Evolutionary conservation across 169 alveolate species (phyloP), one percentile per base, ranked within the genome.

Genomic region (Sarcocystis neurona): DNA sequence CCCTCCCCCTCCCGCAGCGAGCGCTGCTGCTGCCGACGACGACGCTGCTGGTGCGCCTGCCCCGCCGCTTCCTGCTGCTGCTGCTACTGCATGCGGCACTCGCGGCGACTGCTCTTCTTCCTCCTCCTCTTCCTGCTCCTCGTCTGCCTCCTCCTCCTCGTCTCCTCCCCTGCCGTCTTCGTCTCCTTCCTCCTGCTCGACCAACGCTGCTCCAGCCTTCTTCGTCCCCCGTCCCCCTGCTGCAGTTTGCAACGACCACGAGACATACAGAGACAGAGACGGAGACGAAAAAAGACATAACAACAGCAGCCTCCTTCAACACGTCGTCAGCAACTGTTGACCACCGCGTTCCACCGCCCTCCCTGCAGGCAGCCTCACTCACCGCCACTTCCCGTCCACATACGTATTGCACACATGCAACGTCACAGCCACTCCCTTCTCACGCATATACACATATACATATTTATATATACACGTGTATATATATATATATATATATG

Each of bases 1-100:
- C 37, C 60, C 84, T 2, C 79, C 79, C 1, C 39, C 75, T 37
- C 8, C 30, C 66, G 66, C 66, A 18, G 66, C 30, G 30, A 53
- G 66, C 75, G 75, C 75, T 34, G 79, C 79, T 34, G 79, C 79
- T 70, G 79, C 79, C 47, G 79, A 12, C 50, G 50, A 4, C 79
- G 44, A 6, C 48, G 30, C 48, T 2, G n/a, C 10, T 2, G 79
- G 79, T 18, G n/a, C 18, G n/a, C 27, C 48, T 27, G 79, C 44
- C 18, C 0, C 43, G 23, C 79, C 48, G 5, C 37, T 41, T 43
- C 15, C 37, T 75, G 56, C 84, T 75, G 84, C 84, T 12, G 44
- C 15, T n/a, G 79, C 79, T 5, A 50, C 80, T 30, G 27, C 77
- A 37, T n/a, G 56, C n/a, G 44, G 32, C 47, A 50, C 53, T 5